Evolutionary conservation across 345 rosid genomes (phyloP).

Genomic region (Aethionema arabicum): DNA sequence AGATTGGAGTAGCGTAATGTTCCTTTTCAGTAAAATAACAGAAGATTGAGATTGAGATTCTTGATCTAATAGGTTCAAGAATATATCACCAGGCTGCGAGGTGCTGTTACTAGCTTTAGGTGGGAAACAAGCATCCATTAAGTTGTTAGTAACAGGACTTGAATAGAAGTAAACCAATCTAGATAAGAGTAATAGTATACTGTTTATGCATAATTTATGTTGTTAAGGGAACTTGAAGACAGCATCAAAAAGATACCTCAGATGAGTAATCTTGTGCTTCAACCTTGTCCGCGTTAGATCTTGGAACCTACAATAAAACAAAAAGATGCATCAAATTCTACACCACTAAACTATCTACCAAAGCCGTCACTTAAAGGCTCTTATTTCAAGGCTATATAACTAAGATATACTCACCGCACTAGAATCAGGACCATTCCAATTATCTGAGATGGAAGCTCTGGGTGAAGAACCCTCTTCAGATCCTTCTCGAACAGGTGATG

Average conservation of each 20-base stretch:
- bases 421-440: conserved; percentile 52
- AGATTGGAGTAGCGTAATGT: background rate
- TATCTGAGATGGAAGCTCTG: conserved; percentile 63
- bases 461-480: conserved; percentile 88
- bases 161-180: background rate
- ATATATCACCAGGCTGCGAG: background rate
- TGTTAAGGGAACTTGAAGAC: conserved; percentile 6
- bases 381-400: background rate
- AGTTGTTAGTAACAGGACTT: background rate
- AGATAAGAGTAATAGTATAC: background rate
- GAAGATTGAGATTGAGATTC: background rate
- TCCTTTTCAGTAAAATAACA: conserved; percentile 3
- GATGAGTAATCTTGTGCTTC: conserved; percentile 52
- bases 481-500: conserved; percentile 76
- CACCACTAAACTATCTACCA: conserved; percentile 8
- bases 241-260: conserved; percentile 48
- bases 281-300: conserved; percentile 41
- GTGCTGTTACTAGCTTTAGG: background rate
- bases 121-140: background rate
- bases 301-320: conserved; percentile 57
- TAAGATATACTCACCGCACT: conserved; percentile 49
- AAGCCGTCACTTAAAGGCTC: background rate
- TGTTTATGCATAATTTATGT: background rate
- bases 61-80: background rate
- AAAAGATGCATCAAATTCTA: conserved; percentile 18